Evolutionary conservation across 805 yeast genomes (phyloP).

Genomic region (Saturnispora hagleri): DNA sequence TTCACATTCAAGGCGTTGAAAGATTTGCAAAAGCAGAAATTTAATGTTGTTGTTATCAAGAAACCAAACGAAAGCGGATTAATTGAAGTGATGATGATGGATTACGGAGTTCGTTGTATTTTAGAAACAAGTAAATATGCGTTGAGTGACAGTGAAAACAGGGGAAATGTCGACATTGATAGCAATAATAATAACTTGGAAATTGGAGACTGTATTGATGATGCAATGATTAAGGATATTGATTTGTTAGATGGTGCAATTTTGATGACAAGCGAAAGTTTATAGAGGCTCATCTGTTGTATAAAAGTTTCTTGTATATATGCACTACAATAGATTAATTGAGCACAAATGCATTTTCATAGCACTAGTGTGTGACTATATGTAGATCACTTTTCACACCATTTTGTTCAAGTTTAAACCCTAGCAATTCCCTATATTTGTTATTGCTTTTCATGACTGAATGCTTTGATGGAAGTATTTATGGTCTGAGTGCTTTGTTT

Average conservation of each 20-base stretch:
- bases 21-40: slow-evolving; percentile 24
- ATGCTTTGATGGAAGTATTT: too few species aligned
- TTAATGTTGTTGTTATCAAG: slow-evolving; percentile 35
- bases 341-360: not conserved
- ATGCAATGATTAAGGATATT: slow-evolving; percentile 32
- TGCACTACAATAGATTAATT: not conserved
- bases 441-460: too few species aligned
- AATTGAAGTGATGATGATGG: slow-evolving; percentile 23
- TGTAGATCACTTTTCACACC: not conserved
- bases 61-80: slow-evolving; percentile 33
- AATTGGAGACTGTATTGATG: slow-evolving; percentile 36
- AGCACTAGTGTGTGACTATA: not conserved
- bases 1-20: slow-evolving; percentile 25
- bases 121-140: slow-evolving; percentile 25
- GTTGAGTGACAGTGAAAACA: slow-evolving; percentile 13
- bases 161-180: slow-evolving; percentile 10
- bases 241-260: slow-evolving; percentile 37
- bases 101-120: slow-evolving; percentile 25
- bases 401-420: too few species aligned
- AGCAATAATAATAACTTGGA: slow-evolving; percentile 24
- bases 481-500: too few species aligned
- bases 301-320: not conserved
- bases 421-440: too few species aligned
- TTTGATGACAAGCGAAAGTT: slow-evolving; percentile 22
- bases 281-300: not conserved